Evolutionary conservation across 1,284 basidiomycete species (phyloP), one percentile per base, ranked within the genome.

Genomic region (Trichosporon coremiiforme): DNA sequence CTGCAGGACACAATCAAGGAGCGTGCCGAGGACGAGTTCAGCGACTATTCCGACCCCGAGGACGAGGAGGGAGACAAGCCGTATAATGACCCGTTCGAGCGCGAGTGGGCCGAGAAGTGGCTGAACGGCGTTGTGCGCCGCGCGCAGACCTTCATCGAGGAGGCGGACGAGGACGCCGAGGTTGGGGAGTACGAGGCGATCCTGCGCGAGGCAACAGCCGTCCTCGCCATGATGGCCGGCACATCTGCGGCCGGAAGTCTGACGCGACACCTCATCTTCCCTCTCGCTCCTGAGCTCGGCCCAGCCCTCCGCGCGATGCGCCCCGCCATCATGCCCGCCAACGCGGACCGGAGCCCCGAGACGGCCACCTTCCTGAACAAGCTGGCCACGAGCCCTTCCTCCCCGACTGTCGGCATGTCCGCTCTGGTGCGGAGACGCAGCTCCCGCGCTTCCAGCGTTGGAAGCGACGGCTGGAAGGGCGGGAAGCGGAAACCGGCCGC

Each of bases 161-260:
- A 68, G 4, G 36, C 25, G 17, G 35, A 68, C 15, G 63, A 67
- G 4, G 68, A 57, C 13, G 15, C 25, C 0, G 38, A 20, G n/a
- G 38, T 35, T 20, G 64, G 62, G 15, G 67, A 70, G 63, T 35
- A 60, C 36, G 70, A 71, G 66, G 68, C 68, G 0, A 35, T 75
- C 0, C 66, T 72, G 22, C 70, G 70, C 25, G 85, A 87, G 29
- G 91, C 91, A 0, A 88, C 91, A 0, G 86, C 89, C 13, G 84
- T 91, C 2, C 83, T 91, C 2, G 89, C 90, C 0, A 84, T 86
- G 66, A 89, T 88, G 77, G 87, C 89, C 5, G 89, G 89, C 0
- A 86, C 88, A 38, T 85, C 88, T 10, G 80, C 81, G 25, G 80
- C 81, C 7, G 79, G 81, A 12, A 77, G 77, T 4, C 71, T 82